Evolutionary conservation across 768 basidiomycete species (phyloP).

Genomic region (Solioccasus polychromus): DNA sequence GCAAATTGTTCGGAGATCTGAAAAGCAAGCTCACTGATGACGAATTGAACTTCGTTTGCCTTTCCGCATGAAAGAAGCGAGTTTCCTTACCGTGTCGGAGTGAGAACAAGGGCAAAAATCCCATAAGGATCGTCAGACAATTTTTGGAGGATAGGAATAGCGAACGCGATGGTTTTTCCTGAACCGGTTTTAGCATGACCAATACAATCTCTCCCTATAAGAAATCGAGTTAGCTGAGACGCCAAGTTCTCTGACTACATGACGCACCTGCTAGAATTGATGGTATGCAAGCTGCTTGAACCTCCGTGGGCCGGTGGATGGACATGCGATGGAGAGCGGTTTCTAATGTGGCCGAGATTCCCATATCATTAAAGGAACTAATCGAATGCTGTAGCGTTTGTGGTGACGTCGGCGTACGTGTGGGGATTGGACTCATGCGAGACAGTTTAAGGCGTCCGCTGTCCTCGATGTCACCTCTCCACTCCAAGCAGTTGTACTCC

Average conservation of each 20-base stretch:
- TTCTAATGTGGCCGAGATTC: conserved; percentile 58
- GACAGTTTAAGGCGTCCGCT: conserved; percentile 19
- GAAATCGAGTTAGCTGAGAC: not conserved
- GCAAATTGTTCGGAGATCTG: conserved; percentile 97
- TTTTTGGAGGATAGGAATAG: conserved; percentile 88
- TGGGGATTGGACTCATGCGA: conserved; percentile 19
- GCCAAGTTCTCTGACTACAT: not conserved
- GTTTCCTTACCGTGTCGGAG: conserved; percentile 79
- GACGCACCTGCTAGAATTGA: conserved; percentile 70
- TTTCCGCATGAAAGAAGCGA: not conserved
- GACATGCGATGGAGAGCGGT: conserved; percentile 76
- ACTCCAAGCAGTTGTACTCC: not conserved
- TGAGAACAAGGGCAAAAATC: conserved; percentile 88
- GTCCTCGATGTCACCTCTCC: conserved; percentile 7
- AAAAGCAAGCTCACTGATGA: conserved; percentile 85
- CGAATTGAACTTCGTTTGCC: not conserved
- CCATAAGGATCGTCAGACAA: conserved; percentile 90
- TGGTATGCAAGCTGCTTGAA: conserved; percentile 90
- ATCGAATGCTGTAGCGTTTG: conserved; percentile 10
- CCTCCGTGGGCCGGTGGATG: conserved; percentile 78
- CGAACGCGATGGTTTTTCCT: conserved; percentile 97
- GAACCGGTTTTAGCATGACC: conserved; percentile 98
- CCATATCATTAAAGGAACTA: conserved; percentile 52
- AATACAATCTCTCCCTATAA: conserved; percentile 87
- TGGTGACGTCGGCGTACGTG: conserved; percentile 6